Base-by-base conservation (phyloP, 2,329 filamentous ascomycete genomes). In the Didymella sp. region DNA sequence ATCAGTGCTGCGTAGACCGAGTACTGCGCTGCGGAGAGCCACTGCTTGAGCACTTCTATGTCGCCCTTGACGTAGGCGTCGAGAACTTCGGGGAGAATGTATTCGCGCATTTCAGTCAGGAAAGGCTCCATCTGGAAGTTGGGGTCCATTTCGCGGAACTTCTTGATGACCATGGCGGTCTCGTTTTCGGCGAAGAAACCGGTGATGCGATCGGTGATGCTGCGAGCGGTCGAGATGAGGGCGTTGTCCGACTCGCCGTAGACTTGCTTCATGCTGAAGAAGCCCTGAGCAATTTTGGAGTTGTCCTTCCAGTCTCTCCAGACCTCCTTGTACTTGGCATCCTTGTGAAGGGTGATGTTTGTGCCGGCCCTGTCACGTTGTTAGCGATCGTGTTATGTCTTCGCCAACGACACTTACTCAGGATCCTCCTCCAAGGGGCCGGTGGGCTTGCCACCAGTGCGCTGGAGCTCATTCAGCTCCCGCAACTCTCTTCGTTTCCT, bases 101-200 rank as follows among this genome's bases (percentile, higher is more conserved):
- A 99, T 79, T 98, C 94, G 76, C 95, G 90, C 79, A 99, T 90
- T 71, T 99, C 95, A 64, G 91, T 89, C 48, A 98, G 80, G 82
- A 98, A 99, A 0, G 92, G 90, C 77, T 99, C 95, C 67, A 96
- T 85, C 75, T 97, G 92, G 83, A 99, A 99, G 64, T 84, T 85
- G 5, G 95, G 94, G 69, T 99, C 95, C 87, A 98, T 97, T 69
- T 93, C 86, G 43, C 94, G 89, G 83, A 99, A 96, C 77, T 94
- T 96, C 82, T 97, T 98, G 81, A 98, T 96, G 31, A 99, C 95
- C 85, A 89, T 89, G 27, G 95, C 95, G 0, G 92, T 97, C 81
- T 99, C 95, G 76, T 98, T 99, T 78, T 99, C 95, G 60, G 95
- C 95, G 66, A 99, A 99, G 81, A 97, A 99, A 25, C 95, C 92